Base-by-base conservation (phyloP, 345 rosid species). In the Punica granatum region DNA sequence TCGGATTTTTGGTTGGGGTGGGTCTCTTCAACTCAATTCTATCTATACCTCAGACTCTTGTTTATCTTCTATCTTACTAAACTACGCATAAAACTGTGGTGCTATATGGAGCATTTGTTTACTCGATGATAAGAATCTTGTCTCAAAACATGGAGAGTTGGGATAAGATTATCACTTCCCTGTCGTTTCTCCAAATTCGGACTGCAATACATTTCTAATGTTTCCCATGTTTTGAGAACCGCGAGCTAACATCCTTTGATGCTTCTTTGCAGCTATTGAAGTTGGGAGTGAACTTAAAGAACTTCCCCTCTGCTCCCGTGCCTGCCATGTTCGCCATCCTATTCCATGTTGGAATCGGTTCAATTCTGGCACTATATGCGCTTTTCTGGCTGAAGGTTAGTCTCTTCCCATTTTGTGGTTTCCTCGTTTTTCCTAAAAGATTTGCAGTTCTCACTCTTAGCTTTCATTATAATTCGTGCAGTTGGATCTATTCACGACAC, bases 311-410 rank as follows among this genome's bases (percentile, higher is more conserved):
- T 43, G 77, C 90, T 10, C 63, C 81, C 34, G 73, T 80, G 33
- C 84, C 96, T 73, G 92, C 97, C 28, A 68, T 81, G 48, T 86
- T 83, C 56, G 89, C 89, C 61, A 37, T 79, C 62, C 88, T 95
- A 60, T 95, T 95, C 89, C 99, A 95, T 33, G 61, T 80, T 0
- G 97, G 99, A 58, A 88, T 92, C 37, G 98, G 85, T 69, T 84
- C 97, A 35, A 95, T 95, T 75, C 83, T 95, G 66, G 61, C 76
- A 73, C 98, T 95, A 66, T 92, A 95, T 14, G 86, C 77, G 63
- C 80, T 95, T 68, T 95, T 95, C 90, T 95, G 99, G 99, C 66
- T 87, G 76, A 92, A 92, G 99, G 99, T 84, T 56, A 39, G 84
- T 46, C 25, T 54, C 64, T 25, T 32, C n/a, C 6, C 44, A 51